Base-by-base conservation (phyloP, 306 rosid species). In the Ormosia emarginata region DNA sequence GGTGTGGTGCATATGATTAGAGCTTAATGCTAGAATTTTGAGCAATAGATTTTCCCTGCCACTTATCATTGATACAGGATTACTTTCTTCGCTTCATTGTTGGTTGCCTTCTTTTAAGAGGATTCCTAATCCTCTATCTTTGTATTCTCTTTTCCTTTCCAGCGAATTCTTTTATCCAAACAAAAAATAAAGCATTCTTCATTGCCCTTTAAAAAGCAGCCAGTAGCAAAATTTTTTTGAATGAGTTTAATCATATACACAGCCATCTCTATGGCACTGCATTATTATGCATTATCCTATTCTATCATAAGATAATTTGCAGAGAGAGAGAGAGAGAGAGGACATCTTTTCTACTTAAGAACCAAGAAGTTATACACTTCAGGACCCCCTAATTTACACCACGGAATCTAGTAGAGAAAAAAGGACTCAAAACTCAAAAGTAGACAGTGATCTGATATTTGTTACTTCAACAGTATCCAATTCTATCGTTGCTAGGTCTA, bases 401-500 rank as follows among this genome's bases (percentile, higher is more conserved):
- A 18, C 8, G 18, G 18, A 81, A 7, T 34, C 77, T 8, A 78
- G 17, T 9, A 36, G 39, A 39, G 12, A 11, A 57, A 40, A 58
- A 18, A 67, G 43, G 34, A 15, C 5, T 50, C 49, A n/a, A n/a
- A 59, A 86, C 68, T 68, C 40, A 52, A 55, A 74, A 67, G 14
- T 70, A 75, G 30, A 43, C 17, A 39, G 50, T 9, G 46, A 6
- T 3, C 24, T 71, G 15, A 24, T 39, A 73, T 63, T 69, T 7
- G 53, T 39, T 43, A 13, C 13, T 30, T 79, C 57, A 71, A 62
- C 63, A 49, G 34, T 24, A 75, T 33, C 36, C 62, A 75, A 76
- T 56, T n/a, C 65, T 50, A 69, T 63, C 66, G 46, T 39, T 79
- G 72, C 44, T 53, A 15, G 67, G 59, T 82, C 74, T 62, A 44